phyloP scores from a whole-genome alignment of 257 asterid species.

The Prunella vulgaris region DNA sequence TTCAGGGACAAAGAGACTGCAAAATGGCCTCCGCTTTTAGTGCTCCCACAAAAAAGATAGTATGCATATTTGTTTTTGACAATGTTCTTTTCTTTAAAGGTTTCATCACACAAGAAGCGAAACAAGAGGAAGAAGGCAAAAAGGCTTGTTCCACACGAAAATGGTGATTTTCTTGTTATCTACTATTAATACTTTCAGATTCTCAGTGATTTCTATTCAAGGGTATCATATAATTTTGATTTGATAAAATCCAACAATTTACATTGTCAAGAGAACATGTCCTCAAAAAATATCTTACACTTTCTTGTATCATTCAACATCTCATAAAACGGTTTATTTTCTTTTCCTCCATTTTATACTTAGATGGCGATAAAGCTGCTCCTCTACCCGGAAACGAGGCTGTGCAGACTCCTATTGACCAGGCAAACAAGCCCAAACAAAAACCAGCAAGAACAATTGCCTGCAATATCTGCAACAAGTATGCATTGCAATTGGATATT shows the following conservation, averaged over 20 bases:
- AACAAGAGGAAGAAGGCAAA: constrained; percentile 61
- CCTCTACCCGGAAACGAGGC: constrained; percentile 66
- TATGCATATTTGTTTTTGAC: neutral
- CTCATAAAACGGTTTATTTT: neutral
- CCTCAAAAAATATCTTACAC: neutral
- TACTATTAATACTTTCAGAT: neutral
- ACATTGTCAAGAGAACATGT: neutral
- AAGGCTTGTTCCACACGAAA: constrained; percentile 50
- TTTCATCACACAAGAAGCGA: constrained; percentile 51
- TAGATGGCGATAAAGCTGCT: constrained; percentile 58
- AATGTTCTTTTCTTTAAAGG: constrained; percentile 28
- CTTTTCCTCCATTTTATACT: neutral
- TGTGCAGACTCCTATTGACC: constrained; percentile 48
- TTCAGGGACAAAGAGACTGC: neutral
- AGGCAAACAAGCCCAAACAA: constrained; percentile 47
- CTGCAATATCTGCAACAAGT: constrained; percentile 63
- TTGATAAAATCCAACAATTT: neutral
- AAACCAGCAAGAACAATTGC: constrained; percentile 48
- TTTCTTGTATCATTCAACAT: neutral
- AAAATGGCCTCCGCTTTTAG: neutral
- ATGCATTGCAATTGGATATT: neutral
- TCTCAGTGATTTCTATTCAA: neutral
- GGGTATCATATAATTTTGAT: neutral
- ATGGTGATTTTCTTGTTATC: constrained; percentile 37
- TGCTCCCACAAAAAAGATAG: neutral